Percentiles rank a stretch among this genome's conserved stretches.
Evolutionary conservation across 1,139 yeast genomes (phyloP).

Genomic region (Yamadazyma taylorii): DNA sequence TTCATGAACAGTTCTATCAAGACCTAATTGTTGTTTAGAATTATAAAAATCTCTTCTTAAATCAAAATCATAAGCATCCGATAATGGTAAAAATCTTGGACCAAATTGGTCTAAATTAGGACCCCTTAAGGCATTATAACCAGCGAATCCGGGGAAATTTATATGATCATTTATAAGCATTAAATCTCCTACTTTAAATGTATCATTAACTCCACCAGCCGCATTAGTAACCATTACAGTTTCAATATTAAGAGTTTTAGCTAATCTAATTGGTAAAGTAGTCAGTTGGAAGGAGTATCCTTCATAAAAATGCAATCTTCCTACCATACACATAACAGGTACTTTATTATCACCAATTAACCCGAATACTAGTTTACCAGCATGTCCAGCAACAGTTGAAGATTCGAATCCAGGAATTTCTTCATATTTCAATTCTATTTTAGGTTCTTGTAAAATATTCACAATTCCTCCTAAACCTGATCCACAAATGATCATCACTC

Average conservation of each 20-base stretch:
- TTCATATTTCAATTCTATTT: slow-evolving; percentile 56
- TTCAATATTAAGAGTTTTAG: slow-evolving; percentile 60
- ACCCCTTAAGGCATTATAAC: slow-evolving; percentile 85
- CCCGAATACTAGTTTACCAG: slow-evolving; percentile 81
- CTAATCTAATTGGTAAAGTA: slow-evolving; percentile 81
- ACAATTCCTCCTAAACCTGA: slow-evolving; percentile 92
- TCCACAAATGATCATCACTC: slow-evolving; percentile 85
- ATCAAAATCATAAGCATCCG: slow-evolving; percentile 84
- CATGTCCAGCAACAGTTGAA: slow-evolving; percentile 90
- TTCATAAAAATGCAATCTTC: slow-evolving; percentile 88
- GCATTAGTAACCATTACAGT: slow-evolving; percentile 85
- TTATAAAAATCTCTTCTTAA: slow-evolving; percentile 60
- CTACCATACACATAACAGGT: slow-evolving; percentile 92
- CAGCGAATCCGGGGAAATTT: slow-evolving; percentile 87
- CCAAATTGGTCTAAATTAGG: slow-evolving; percentile 80
- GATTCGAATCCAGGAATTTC: slow-evolving; percentile 77
- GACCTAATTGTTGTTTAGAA: slow-evolving; percentile 48
- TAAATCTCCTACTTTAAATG: slow-evolving; percentile 77
- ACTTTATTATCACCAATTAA: slow-evolving; percentile 63
- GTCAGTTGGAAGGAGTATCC: slow-evolving; percentile 82
- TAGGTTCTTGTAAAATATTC: slow-evolving; percentile 43
- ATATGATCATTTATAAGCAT: slow-evolving; percentile 90
- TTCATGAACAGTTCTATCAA: slow-evolving; percentile 70
- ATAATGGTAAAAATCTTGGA: slow-evolving; percentile 82
- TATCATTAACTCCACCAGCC: slow-evolving; percentile 81